Percentiles rank a stretch among this genome's conserved stretches.
phyloP scores from a whole-genome alignment of 441 rosid species.

The Arabidopsis lyrata region DNA sequence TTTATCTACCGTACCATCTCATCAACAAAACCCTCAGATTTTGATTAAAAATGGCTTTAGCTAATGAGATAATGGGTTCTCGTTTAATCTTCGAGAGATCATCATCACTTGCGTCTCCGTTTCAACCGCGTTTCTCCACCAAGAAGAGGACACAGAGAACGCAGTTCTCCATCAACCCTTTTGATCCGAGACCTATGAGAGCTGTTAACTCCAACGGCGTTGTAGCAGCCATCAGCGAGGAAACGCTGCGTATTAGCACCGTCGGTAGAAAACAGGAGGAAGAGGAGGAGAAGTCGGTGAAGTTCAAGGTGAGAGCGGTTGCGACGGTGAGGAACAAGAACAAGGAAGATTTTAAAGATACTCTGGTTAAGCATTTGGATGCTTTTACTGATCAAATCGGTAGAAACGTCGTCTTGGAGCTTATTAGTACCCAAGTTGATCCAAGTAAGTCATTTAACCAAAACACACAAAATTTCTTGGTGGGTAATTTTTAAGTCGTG shows the following conservation, averaged over 20 bases:
- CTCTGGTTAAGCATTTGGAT: conserved; percentile 72
- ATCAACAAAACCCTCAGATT: background rate
- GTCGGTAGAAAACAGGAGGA: conserved; percentile 26
- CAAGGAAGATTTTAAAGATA: conserved; percentile 80
- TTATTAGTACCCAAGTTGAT: conserved; percentile 78
- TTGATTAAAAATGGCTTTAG: conserved; percentile 54
- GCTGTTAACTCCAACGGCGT: conserved; percentile 39
- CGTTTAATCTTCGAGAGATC: conserved; percentile 59
- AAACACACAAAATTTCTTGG: background rate
- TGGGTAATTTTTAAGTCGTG: background rate
- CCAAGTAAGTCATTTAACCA: conserved; percentile 63
- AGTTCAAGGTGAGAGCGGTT: conserved; percentile 78
- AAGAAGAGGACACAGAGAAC: conserved; percentile 41
- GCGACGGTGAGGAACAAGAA: conserved; percentile 78
- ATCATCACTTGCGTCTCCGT: conserved; percentile 49
- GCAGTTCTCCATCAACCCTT: conserved; percentile 47
- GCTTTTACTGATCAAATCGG: conserved; percentile 78
- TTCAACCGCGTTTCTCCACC: conserved; percentile 42
- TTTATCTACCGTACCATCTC: conserved; percentile 13
- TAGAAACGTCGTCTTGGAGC: conserved; percentile 81
- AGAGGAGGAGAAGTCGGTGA: conserved; percentile 51
- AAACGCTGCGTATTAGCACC: conserved; percentile 38
- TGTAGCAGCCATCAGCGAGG: conserved; percentile 75
- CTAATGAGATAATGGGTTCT: conserved; percentile 70
- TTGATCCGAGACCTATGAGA: conserved; percentile 39